Percentiles rank a stretch among this genome's conserved stretches.
These are phyloP conservation scores for Hippophae tibetana DNA, from an alignment of 306 rosid species.

Conservation along the genomic window DNA sequence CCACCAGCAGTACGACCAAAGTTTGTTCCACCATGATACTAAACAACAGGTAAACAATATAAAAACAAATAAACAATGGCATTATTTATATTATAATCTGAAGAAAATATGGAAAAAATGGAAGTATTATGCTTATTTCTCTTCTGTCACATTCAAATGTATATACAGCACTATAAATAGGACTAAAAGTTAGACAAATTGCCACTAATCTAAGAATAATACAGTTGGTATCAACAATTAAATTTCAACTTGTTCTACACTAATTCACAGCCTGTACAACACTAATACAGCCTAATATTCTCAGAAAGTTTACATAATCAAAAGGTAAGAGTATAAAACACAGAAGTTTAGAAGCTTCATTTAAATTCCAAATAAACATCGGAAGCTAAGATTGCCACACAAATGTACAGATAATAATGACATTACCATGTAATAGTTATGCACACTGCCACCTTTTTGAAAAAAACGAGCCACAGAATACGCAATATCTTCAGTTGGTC, in stretches of 20 bases:
- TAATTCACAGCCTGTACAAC: no score
- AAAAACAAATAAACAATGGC: constrained; percentile 1
- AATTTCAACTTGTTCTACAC: no score
- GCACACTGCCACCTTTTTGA: constrained; percentile 90
- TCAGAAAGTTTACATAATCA: background rate
- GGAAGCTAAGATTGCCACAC: background rate
- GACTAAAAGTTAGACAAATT: no score
- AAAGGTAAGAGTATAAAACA: background rate
- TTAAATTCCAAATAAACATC: background rate
- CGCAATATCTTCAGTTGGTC: constrained; percentile 89
- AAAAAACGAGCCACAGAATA: constrained; percentile 90
- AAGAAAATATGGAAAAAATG: no score
- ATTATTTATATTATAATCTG: background rate
- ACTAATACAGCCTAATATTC: no score
- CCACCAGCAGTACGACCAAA: constrained; percentile 97
- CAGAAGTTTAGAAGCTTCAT: background rate
- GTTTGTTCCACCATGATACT: constrained; percentile 98
- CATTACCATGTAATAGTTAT: constrained; percentile 91
- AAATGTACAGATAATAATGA: background rate
- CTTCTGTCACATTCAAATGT: no score
- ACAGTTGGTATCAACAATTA: no score
- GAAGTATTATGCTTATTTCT: no score
- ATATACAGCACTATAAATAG: no score
- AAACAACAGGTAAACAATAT: constrained; percentile 10
- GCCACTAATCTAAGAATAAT: no score